These are phyloP conservation scores for Fistulina hepatica DNA, from an alignment of 1,284 basidiomycete genomes.

Conservation along the genomic window DNA sequence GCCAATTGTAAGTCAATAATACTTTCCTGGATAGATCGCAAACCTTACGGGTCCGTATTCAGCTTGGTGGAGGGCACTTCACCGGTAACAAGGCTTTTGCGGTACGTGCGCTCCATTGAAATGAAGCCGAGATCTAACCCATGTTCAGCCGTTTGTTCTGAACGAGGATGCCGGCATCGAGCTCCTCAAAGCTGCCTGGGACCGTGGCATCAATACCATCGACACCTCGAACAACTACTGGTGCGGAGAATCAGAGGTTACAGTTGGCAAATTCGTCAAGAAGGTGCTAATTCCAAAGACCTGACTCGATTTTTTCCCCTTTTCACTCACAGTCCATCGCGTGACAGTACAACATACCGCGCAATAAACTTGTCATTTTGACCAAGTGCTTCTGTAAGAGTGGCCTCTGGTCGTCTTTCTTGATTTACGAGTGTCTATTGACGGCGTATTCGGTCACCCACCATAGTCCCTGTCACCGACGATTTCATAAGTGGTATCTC, in stretches of 20 bases:
- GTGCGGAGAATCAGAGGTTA: conserved; percentile 35
- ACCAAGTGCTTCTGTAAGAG: conserved; percentile 26
- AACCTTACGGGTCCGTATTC: too few species aligned
- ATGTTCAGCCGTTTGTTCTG: conserved; percentile 36
- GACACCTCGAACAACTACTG: conserved; percentile 52
- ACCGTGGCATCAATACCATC: conserved; percentile 31
- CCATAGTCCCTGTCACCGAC: too few species aligned
- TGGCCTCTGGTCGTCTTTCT: too few species aligned
- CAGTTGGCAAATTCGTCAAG: conserved; percentile 44
- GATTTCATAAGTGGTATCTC: not conserved
- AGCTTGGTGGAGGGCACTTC: too few species aligned
- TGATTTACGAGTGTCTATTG: conserved; percentile 7
- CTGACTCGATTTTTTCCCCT: not conserved
- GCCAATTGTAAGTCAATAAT: conserved; percentile 23
- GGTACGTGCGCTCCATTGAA: too few species aligned
- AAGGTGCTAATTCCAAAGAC: conserved; percentile 17
- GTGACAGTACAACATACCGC: conserved; percentile 39
- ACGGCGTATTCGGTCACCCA: not conserved
- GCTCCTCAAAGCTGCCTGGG: conserved; percentile 38
- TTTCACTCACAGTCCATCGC: too few species aligned
- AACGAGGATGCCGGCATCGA: conserved; percentile 30
- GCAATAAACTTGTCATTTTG: conserved; percentile 38
- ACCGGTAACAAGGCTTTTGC: too few species aligned
- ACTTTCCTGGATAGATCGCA: too few species aligned
- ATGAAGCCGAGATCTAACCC: too few species aligned